Evolutionary conservation across 2,329 filamentous ascomycete genomes (phyloP).

Genomic region (Tolypocladium ovalisporum): DNA sequence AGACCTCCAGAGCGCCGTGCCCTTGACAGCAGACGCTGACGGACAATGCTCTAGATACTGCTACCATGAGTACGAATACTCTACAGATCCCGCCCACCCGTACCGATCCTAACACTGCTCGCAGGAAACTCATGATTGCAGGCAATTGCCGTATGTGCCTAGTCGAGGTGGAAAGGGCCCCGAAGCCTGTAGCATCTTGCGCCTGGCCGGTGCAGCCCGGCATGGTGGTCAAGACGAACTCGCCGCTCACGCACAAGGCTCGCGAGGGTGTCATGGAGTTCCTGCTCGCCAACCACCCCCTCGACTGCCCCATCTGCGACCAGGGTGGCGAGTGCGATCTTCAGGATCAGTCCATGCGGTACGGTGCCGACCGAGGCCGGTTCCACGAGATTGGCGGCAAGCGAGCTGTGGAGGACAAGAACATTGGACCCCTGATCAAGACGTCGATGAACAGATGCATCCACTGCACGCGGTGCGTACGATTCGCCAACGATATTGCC

Average conservation of each 20-base stretch:
- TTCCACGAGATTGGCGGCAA: constrained; percentile 96
- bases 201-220: constrained; percentile 97
- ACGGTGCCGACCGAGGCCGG: constrained; percentile 87
- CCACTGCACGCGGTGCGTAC: constrained; percentile 95
- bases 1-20: neutral
- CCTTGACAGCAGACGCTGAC: constrained; percentile 4
- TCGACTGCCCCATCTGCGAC: constrained; percentile 96
- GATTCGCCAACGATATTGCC: constrained; percentile 95
- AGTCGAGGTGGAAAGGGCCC: constrained; percentile 92
- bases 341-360: constrained; percentile 98
- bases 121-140: constrained; percentile 93
- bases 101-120: constrained; percentile 28
- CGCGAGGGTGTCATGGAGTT: constrained; percentile 99
- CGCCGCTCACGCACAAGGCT: constrained; percentile 90
- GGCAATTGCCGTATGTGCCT: constrained; percentile 99
- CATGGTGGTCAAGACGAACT: constrained; percentile 99
- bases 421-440: constrained; percentile 96
- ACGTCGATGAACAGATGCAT: constrained; percentile 99
- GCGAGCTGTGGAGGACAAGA: constrained; percentile 98
- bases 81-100: constrained; percentile 7
- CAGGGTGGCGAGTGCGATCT: constrained; percentile 98
- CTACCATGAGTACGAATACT: constrained; percentile 76
- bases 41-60: constrained; percentile 62
- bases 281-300: constrained; percentile 85
- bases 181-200: constrained; percentile 95